Percentiles rank a stretch among this genome's conserved stretches.
These are phyloP conservation scores for Cyclocybe aegerita DNA, from an alignment of 768 basidiomycete species.

Conservation along the genomic window DNA sequence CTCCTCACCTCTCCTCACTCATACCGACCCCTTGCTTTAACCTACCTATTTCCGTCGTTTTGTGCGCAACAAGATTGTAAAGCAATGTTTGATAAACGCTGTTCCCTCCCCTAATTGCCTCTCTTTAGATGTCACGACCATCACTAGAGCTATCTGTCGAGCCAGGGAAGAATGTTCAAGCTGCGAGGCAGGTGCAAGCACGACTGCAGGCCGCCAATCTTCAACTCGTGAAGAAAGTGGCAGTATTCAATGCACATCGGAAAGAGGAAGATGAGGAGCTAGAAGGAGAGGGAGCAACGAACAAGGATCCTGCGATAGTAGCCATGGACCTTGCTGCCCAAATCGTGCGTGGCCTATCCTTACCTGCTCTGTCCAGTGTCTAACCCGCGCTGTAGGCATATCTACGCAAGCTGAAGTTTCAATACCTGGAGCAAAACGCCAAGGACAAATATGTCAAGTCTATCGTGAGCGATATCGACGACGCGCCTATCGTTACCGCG, in stretches of 20 bases:
- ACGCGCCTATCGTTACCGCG: conserved; percentile 76
- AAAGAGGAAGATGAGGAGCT: conserved; percentile 34
- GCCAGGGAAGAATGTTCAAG: conserved; percentile 32
- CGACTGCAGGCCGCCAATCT: conserved; percentile 36
- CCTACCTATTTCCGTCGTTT: no score
- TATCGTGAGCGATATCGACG: conserved; percentile 82
- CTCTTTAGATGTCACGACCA: conserved; percentile 2
- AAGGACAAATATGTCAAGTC: conserved; percentile 87
- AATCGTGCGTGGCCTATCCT: conserved; percentile 41
- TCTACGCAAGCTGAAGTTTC: conserved; percentile 82
- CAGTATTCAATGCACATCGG: conserved; percentile 34
- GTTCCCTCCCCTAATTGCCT: neutral
- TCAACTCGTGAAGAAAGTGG: conserved; percentile 34
- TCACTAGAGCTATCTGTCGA: conserved; percentile 26
- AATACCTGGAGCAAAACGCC: conserved; percentile 87
- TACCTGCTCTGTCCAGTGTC: neutral
- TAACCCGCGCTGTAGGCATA: conserved; percentile 42
- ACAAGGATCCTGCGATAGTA: conserved; percentile 55
- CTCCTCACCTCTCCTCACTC: no score
- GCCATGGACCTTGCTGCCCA: conserved; percentile 60
- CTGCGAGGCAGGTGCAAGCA: conserved; percentile 31
- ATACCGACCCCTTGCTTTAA: no score
- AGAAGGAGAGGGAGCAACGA: conserved; percentile 33
- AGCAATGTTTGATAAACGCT: no score
- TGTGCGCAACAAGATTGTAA: no score